Percentiles rank a stretch among this genome's conserved stretches.
Conservation (phyloP, 1,139 yeast genomes). For the Chernovozyma sophiae-reginae region DNA sequence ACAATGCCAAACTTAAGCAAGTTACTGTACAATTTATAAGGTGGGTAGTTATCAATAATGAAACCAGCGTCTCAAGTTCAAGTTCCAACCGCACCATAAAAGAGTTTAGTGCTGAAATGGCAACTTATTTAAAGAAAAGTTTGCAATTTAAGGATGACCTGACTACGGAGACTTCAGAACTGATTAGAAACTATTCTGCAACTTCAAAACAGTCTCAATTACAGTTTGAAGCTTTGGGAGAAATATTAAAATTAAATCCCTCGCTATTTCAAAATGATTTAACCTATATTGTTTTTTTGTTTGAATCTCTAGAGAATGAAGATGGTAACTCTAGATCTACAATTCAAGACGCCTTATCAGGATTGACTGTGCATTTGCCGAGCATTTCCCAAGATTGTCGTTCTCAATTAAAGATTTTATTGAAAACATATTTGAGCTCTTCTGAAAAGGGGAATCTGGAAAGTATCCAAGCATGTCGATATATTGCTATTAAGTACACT, state of each 20-base stretch:
- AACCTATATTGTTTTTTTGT: constrained; percentile 58
- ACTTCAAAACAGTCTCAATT: constrained; percentile 47
- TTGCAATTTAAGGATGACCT: constrained; percentile 63
- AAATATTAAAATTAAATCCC: constrained; percentile 51
- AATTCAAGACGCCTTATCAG: constrained; percentile 69
- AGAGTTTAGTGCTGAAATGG: constrained; percentile 39
- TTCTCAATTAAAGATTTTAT: constrained; percentile 37
- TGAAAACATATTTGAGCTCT: constrained; percentile 34
- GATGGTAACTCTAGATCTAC: constrained; percentile 58
- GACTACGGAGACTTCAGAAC: constrained; percentile 28
- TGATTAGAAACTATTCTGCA: constrained; percentile 24
- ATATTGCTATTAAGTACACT: constrained; percentile 61
- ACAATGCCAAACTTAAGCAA: constrained; percentile 41
- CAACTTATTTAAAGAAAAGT: constrained; percentile 47
- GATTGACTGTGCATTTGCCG: constrained; percentile 49
- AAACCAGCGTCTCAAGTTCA: too few relatives aligned
- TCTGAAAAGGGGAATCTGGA: constrained; percentile 17
- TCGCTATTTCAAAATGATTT: constrained; percentile 42
- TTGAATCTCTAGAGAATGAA: constrained; percentile 71
- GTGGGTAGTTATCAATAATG: too few relatives aligned
- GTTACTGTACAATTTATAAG: constrained; percentile 59
- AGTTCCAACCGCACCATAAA: constrained; percentile 11
- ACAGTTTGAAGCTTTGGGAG: constrained; percentile 78
- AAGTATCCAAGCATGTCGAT: constrained; percentile 44
- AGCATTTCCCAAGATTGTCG: constrained; percentile 37